Conservation (phyloP, 306 rosid genomes). For the Begonia peltatifolia region DNA sequence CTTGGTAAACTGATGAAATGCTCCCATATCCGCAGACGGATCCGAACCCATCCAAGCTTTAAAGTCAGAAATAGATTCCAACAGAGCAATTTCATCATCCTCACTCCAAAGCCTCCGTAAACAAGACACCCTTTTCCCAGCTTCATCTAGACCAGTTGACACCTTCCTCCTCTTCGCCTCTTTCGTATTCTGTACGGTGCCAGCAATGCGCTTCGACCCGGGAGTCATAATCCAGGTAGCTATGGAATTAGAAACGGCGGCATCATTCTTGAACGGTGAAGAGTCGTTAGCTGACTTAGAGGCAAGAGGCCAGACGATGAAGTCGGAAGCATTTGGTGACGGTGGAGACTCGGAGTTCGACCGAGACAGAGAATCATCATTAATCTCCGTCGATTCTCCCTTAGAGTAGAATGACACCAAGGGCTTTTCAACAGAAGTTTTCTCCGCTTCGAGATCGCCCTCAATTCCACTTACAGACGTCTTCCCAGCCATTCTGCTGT, state of each 20-base stretch:
- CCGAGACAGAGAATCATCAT: constrained; percentile 13
- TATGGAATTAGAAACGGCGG: neutral
- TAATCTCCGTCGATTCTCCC: constrained; percentile 4
- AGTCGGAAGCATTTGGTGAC: constrained; percentile 28
- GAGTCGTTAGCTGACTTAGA: constrained; percentile 17
- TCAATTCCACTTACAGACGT: constrained; percentile 4
- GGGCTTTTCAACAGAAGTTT: neutral
- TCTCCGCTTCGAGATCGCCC: constrained; percentile 7
- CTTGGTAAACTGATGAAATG: constrained; percentile 25
- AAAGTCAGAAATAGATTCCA: constrained; percentile 37
- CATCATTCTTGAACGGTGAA: constrained; percentile 5
- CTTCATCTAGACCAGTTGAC: constrained; percentile 16
- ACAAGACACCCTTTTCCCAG: constrained; percentile 18
- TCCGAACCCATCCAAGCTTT: constrained; percentile 16
- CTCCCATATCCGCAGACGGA: constrained; percentile 18
- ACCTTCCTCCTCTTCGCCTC: constrained; percentile 23
- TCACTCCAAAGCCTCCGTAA: constrained; percentile 28
- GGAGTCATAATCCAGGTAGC: neutral
- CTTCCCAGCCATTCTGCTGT: neutral
- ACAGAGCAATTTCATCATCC: constrained; percentile 26
- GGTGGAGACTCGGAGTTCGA: constrained; percentile 25
- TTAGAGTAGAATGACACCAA: neutral
- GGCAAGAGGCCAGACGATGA: constrained; percentile 33
- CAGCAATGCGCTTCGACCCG: constrained; percentile 11
- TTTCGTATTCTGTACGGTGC: constrained; percentile 7